These are phyloP conservation scores for Pneumocystis oryctolagi DNA, from an alignment of 1,139 yeast species.

Conservation along the genomic window DNA sequence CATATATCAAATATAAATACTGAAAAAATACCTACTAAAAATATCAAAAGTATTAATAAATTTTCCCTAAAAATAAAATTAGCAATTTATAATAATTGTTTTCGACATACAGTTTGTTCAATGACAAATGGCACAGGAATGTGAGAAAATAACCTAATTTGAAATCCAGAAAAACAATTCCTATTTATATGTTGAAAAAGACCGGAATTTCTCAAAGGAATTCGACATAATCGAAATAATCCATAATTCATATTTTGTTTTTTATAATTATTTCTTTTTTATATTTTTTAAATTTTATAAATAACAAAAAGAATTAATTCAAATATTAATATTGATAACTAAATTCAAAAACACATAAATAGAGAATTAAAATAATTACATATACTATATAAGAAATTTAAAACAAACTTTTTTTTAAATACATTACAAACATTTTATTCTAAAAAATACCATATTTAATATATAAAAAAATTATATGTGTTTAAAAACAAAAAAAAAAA, in stretches of 20 bases:
- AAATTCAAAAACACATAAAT: neutral
- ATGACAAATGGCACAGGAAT: constrained; percentile 23
- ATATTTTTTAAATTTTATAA: neutral
- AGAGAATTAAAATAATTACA: neutral
- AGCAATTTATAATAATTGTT: neutral
- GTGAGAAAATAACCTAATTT: neutral
- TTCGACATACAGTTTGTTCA: constrained; percentile 6
- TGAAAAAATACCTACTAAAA: constrained; percentile 12
- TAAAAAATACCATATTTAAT: neutral
- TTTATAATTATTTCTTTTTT: neutral
- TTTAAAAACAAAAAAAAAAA: too few relatives aligned
- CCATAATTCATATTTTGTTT: neutral
- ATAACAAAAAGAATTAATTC: neutral
- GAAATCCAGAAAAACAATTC: neutral
- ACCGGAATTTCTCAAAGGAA: neutral
- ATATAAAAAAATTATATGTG: too few relatives aligned
- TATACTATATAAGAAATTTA: neutral
- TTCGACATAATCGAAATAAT: neutral
- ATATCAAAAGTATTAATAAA: constrained; percentile 14
- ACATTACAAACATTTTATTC: neutral
- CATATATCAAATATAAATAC: neutral
- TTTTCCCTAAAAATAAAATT: constrained; percentile 4
- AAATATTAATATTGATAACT: neutral
- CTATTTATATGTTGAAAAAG: neutral
- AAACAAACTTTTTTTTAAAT: neutral